A percentile compares a stretch with the other conserved stretches of the same genome.
phyloP scores from a whole-genome alignment of 257 asterid genomes.

The Paulownia fortunei region DNA sequence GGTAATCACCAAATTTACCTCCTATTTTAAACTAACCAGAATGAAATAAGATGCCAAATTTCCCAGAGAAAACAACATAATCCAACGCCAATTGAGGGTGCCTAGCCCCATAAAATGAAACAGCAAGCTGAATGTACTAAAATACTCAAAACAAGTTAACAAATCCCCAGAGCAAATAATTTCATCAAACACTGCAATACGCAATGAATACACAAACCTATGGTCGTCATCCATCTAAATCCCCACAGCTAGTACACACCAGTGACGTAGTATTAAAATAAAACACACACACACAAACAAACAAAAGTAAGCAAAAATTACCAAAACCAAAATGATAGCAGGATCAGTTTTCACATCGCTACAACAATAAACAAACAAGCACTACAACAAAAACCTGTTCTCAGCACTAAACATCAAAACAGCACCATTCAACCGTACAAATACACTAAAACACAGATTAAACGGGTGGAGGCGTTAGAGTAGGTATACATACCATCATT shows the following conservation, averaged over 20 bases:
- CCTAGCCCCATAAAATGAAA: not conserved
- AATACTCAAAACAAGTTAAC: not conserved
- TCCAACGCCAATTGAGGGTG: not conserved
- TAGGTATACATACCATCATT: constrained; percentile 36
- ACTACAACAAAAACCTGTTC: not conserved
- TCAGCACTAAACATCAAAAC: not conserved
- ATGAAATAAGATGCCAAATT: not conserved
- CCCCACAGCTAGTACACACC: not conserved
- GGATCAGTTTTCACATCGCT: not conserved
- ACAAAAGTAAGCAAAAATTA: not conserved
- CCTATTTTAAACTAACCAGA: not conserved
- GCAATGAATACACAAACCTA: not conserved
- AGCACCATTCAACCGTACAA: not conserved
- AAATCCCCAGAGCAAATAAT: not conserved
- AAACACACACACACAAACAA: not conserved
- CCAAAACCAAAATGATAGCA: not conserved
- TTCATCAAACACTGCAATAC: not conserved
- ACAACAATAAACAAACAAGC: not conserved
- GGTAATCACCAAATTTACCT: not conserved
- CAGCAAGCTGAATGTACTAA: not conserved
- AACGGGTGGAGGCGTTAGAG: not conserved
- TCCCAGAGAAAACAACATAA: not conserved
- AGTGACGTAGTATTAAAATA: too few species aligned
- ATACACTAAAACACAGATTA: too few species aligned
- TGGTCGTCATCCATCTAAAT: too few species aligned